These are phyloP conservation scores for Colletotrichum agaves DNA, from an alignment of 2,329 filamentous ascomycete species.

Conservation along the genomic window DNA sequence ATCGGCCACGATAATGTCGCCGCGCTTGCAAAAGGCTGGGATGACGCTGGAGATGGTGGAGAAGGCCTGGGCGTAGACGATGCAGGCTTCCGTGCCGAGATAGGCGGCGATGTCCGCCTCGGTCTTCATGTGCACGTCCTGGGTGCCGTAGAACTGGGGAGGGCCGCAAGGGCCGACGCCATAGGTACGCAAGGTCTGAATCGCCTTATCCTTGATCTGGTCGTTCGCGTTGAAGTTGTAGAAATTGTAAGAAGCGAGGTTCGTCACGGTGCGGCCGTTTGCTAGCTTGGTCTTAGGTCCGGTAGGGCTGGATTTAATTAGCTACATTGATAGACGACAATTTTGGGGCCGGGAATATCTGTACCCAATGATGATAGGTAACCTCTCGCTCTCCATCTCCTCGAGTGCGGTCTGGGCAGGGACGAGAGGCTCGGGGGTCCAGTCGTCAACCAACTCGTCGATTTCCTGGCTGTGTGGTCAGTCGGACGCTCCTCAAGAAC, in stretches of 20 bases:
- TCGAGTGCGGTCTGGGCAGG: constrained; percentile 78
- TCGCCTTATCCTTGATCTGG: constrained; percentile 91
- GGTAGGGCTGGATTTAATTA: constrained; percentile 70
- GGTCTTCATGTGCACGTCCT: constrained; percentile 97
- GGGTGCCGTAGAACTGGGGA: constrained; percentile 97
- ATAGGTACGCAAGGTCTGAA: constrained; percentile 92
- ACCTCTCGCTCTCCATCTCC: constrained; percentile 82
- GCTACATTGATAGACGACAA: background rate
- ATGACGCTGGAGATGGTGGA: constrained; percentile 98
- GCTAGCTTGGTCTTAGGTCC: constrained; percentile 90
- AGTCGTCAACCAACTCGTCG: constrained; percentile 95
- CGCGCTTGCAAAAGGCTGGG: constrained; percentile 95
- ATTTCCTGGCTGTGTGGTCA: constrained; percentile 71
- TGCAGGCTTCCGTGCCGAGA: constrained; percentile 87
- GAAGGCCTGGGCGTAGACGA: constrained; percentile 96
- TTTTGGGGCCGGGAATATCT: constrained; percentile 33
- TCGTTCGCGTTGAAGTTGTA: constrained; percentile 98
- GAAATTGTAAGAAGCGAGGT: constrained; percentile 95
- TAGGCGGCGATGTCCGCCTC: constrained; percentile 94
- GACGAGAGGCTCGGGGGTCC: constrained; percentile 93
- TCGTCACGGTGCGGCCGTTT: constrained; percentile 90
- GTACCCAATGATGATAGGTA: constrained; percentile 90
- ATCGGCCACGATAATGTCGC: constrained; percentile 96
- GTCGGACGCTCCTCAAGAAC: background rate
- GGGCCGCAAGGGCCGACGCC: constrained; percentile 97